phyloP scores from a whole-genome alignment of 495 filamentous ascomycete species.

The Geopyxis carbonaria region DNA sequence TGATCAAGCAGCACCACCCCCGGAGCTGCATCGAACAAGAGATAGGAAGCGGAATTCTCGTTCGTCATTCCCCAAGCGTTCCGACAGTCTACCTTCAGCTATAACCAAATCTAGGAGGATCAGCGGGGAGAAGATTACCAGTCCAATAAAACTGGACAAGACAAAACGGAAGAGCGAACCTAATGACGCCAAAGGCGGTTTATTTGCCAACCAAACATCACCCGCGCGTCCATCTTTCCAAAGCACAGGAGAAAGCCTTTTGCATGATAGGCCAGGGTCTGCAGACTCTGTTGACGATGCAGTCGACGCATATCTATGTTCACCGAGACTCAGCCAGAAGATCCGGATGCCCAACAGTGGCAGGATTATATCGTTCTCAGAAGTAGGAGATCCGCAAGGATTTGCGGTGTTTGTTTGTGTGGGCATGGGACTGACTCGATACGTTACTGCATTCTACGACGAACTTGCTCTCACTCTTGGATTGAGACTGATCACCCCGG shows the following conservation, averaged over 20 bases:
- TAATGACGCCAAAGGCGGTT: conserved; percentile 28
- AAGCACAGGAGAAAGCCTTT: conserved; percentile 13
- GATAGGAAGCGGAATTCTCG: conserved; percentile 17
- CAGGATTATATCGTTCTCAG: conserved; percentile 82
- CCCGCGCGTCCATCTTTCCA: conserved; percentile 27
- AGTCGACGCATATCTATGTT: conserved; percentile 68
- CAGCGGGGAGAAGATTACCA: conserved; percentile 1
- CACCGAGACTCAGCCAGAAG: conserved; percentile 70
- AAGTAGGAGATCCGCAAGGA: conserved; percentile 84
- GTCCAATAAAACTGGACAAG: conserved; percentile 3
- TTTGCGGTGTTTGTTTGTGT: conserved; percentile 93
- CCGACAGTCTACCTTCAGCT: conserved; percentile 11
- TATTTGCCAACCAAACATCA: conserved; percentile 29
- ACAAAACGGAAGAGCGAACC: conserved; percentile 28
- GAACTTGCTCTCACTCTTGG: conserved; percentile 76
- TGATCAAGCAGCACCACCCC: conserved; percentile 12
- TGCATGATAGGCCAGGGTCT: conserved; percentile 45
- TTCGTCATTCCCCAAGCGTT: conserved; percentile 11
- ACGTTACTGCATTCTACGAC: conserved; percentile 94
- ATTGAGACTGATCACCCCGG: conserved; percentile 78
- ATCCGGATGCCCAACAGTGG: conserved; percentile 71
- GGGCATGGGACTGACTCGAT: conserved; percentile 92
- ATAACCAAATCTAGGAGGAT: conserved; percentile 1
- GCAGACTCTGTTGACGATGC: conserved; percentile 78
- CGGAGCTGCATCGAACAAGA: conserved; percentile 18